These are phyloP conservation scores for Hirsutella minnesotensis DNA, from an alignment of 2,329 filamentous ascomycete genomes.

Conservation along the genomic window DNA sequence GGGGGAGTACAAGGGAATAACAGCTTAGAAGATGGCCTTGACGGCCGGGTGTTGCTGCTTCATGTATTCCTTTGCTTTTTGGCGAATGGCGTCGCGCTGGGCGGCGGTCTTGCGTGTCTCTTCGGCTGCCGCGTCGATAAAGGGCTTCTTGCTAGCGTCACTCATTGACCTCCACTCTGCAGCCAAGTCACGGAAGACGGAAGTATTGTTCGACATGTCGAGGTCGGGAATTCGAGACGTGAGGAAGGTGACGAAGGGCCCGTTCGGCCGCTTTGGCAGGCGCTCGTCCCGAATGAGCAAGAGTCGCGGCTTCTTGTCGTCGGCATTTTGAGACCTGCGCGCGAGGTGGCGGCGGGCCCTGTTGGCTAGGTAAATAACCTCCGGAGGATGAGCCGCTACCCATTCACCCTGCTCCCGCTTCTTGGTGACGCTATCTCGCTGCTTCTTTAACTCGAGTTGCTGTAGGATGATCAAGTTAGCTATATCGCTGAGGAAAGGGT, in stretches of 20 bases:
- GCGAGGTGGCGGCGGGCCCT: constrained; percentile 30
- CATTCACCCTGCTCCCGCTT: constrained; percentile 29
- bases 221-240: constrained; percentile 21
- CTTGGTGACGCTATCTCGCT: constrained; percentile 30
- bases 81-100: constrained; percentile 16
- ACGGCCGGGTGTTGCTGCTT: constrained; percentile 5
- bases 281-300: constrained; percentile 33
- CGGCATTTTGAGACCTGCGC: constrained; percentile 13
- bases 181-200: constrained; percentile 13
- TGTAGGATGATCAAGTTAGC: constrained; percentile 6
- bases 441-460: constrained; percentile 19
- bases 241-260: constrained; percentile 24
- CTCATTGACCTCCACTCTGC: constrained; percentile 32
- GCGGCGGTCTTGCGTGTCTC: constrained; percentile 5
- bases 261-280: constrained; percentile 25
- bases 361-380: constrained; percentile 33
- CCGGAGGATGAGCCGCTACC: constrained; percentile 30
- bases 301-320: constrained; percentile 9
- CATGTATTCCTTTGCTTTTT: constrained; percentile 12
- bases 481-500: no score
- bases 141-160: constrained; percentile 28
- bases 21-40: not conserved
- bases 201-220: constrained; percentile 12
- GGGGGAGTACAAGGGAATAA: no score
- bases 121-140: constrained; percentile 16